A percentile compares a stretch with the other conserved stretches of the same genome.
phyloP scores from a whole-genome alignment of 116 monocot species.

The Papilionanthe hybrid region DNA sequence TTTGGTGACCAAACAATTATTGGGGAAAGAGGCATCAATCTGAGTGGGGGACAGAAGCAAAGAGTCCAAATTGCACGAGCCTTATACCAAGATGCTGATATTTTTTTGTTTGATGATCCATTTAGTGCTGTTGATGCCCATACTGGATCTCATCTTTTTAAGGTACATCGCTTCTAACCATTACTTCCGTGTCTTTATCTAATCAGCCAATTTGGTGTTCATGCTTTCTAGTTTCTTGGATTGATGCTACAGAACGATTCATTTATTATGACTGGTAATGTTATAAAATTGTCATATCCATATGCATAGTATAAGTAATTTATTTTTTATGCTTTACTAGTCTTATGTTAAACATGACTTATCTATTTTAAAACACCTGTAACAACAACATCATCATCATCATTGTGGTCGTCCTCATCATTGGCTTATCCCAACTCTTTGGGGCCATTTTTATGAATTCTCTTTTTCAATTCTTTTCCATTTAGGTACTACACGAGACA shows the following conservation, averaged over 20 bases:
- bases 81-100: constrained; percentile 60
- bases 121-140: constrained; percentile 74
- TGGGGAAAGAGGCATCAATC: constrained; percentile 72
- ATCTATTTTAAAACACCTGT: not conserved
- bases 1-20: constrained; percentile 66
- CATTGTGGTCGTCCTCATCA: not conserved
- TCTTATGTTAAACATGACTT: not conserved
- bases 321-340: not conserved
- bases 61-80: constrained; percentile 66
- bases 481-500: not conserved
- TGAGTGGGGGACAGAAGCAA: constrained; percentile 86
- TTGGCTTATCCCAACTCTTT: not conserved
- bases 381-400: not conserved
- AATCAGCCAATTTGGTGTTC: not conserved
- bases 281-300: not conserved
- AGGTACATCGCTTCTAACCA: constrained; percentile 15
- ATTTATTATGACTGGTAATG: not conserved
- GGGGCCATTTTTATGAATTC: not conserved
- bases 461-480: not conserved
- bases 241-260: not conserved
- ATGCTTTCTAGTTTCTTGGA: not conserved
- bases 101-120: constrained; percentile 64
- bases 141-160: constrained; percentile 50
- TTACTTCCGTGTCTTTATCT: not conserved
- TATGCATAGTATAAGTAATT: not conserved